These are phyloP conservation scores for Apiospora pterosperma DNA, from an alignment of 2,329 filamentous ascomycete species.

Conservation along the genomic window DNA sequence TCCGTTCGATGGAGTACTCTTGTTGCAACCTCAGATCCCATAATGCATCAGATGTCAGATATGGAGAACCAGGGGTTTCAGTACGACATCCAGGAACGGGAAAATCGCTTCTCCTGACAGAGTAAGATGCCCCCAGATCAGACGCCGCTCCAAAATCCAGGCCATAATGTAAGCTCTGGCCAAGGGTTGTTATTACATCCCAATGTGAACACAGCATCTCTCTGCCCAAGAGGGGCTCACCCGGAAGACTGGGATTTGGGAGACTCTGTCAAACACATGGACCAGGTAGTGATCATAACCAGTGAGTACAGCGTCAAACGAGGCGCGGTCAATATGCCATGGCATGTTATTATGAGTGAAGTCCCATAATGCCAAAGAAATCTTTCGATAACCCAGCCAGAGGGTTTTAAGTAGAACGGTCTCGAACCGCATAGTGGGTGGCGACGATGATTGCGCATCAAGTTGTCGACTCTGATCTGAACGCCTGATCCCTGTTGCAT, in stretches of 20 bases:
- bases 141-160: background rate
- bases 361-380: background rate
- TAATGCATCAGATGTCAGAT: background rate
- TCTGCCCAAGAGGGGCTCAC: background rate
- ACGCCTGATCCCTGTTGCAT: background rate
- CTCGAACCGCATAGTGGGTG: background rate
- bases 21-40: background rate
- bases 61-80: background rate
- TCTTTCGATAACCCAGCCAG: background rate
- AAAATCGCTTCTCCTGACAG: background rate
- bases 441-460: background rate
- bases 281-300: background rate
- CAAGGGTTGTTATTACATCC: background rate
- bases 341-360: background rate
- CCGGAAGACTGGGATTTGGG: background rate
- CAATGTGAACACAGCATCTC: background rate
- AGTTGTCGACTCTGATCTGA: background rate
- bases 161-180: background rate
- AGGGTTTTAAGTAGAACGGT: background rate
- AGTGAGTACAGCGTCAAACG: background rate
- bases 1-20: slow-evolving; percentile 1
- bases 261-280: background rate
- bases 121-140: background rate
- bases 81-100: background rate
- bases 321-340: background rate